Evolutionary conservation across 192 early-diverging fungal species (phyloP).

Genomic region (Podila verticillata): DNA sequence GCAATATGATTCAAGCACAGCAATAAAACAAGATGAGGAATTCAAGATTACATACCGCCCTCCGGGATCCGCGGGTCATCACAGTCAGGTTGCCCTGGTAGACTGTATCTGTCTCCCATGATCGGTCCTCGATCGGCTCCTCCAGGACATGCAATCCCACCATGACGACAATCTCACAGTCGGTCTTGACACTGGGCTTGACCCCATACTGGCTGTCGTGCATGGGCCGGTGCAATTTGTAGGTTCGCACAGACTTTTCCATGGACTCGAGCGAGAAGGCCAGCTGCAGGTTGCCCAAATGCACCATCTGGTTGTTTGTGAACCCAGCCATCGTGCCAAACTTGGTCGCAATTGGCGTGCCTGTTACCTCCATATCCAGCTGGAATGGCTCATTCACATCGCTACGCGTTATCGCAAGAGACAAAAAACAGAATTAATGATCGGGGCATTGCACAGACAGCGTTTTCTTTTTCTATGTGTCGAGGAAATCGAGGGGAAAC

Average conservation of each 20-base stretch:
- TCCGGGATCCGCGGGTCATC: constrained; percentile 34
- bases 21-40: not conserved
- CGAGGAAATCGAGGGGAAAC: not conserved
- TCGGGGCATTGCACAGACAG: not conserved
- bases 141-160: constrained; percentile 38
- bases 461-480: not conserved
- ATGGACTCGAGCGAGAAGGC: constrained; percentile 10
- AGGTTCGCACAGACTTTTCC: constrained; percentile 38
- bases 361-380: constrained; percentile 36
- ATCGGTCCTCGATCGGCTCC: constrained; percentile 40
- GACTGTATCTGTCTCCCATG: constrained; percentile 32
- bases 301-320: constrained; percentile 31
- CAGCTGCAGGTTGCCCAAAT: constrained; percentile 19
- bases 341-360: constrained; percentile 35
- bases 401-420: not conserved
- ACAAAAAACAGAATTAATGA: not conserved
- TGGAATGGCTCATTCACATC: constrained; percentile 41
- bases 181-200: constrained; percentile 26
- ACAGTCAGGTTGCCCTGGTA: constrained; percentile 32
- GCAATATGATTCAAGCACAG: not conserved
- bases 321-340: constrained; percentile 47
- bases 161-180: constrained; percentile 48
- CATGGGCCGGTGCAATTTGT: constrained; percentile 17
- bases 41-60: constrained; percentile 11
- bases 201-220: not conserved